Evolutionary conservation across 768 basidiomycete species (phyloP).

Genomic region (Austroboletus eburneus): DNA sequence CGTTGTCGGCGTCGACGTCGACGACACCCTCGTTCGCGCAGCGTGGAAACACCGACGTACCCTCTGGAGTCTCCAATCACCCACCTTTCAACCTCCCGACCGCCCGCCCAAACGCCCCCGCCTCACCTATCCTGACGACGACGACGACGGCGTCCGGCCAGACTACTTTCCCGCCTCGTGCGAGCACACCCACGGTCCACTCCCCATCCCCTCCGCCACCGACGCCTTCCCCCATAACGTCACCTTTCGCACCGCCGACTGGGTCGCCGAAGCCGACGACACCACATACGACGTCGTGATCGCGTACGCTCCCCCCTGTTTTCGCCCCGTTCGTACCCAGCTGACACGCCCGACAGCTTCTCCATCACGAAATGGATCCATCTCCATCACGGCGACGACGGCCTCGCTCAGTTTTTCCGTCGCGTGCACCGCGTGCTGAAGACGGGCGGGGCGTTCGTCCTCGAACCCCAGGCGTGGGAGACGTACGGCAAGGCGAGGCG

Average conservation of each 20-base stretch:
- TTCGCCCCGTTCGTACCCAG: too few species aligned
- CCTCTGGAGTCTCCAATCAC: constrained; percentile 65
- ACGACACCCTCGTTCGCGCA: constrained; percentile 62
- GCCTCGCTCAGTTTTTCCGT: constrained; percentile 61
- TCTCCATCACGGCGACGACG: constrained; percentile 74
- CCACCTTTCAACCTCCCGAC: not conserved
- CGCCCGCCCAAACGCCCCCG: too few species aligned
- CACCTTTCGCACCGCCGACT: constrained; percentile 67
- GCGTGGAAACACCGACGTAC: constrained; percentile 72
- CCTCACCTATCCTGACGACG: too few species aligned
- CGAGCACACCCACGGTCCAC: constrained; percentile 68
- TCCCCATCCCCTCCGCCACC: constrained; percentile 57
- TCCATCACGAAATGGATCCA: constrained; percentile 94
- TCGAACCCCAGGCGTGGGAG: constrained; percentile 86
- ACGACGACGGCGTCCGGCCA: too few species aligned
- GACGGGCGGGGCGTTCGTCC: constrained; percentile 63
- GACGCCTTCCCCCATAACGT: constrained; percentile 75
- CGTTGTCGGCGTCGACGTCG: constrained; percentile 85
- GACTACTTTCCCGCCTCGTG: constrained; percentile 77
- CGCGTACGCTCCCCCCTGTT: constrained; percentile 48
- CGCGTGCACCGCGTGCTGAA: constrained; percentile 54
- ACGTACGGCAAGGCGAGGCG: constrained; percentile 76
- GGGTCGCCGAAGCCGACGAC: constrained; percentile 56
- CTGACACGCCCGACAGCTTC: constrained; percentile 32
- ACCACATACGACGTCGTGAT: constrained; percentile 73